Conservation (phyloP, 257 asterid genomes). For the Anisodus acutangulus region DNA sequence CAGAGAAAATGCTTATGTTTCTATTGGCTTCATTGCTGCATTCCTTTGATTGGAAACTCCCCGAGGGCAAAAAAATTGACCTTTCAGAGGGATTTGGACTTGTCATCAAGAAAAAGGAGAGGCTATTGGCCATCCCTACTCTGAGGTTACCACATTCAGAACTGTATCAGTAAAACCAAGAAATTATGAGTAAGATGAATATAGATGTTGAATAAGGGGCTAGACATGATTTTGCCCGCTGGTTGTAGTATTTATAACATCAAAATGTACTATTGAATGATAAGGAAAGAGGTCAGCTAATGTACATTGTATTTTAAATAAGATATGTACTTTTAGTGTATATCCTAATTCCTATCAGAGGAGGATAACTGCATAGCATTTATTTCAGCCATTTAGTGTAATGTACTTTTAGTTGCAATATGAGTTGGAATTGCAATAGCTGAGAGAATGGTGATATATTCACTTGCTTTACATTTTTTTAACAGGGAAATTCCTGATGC, state of each 20-base stretch:
- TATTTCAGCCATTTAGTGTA: too few species aligned
- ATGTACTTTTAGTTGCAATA: too few species aligned
- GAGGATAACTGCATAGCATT: not conserved
- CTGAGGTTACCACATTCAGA: conserved; percentile 23
- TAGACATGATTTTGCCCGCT: not conserved
- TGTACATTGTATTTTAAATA: not conserved
- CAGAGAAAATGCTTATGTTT: conserved; percentile 47
- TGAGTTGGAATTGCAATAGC: too few species aligned
- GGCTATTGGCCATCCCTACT: conserved; percentile 43
- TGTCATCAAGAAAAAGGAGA: conserved; percentile 39
- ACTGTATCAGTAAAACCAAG: conserved; percentile 24
- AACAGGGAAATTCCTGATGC: too few species aligned
- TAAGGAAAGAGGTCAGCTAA: not conserved
- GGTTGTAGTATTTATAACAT: not conserved
- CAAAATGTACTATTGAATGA: not conserved
- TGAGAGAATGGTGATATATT: too few species aligned
- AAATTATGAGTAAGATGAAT: not conserved
- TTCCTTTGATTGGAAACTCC: conserved; percentile 48
- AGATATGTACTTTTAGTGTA: not conserved
- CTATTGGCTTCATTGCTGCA: conserved; percentile 47
- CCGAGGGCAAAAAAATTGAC: conserved; percentile 40
- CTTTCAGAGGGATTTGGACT: conserved; percentile 45
- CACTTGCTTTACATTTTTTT: too few species aligned
- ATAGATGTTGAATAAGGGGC: not conserved
- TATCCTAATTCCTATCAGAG: not conserved